phyloP scores from a whole-genome alignment of 805 yeast species.

The Babjeviella inositovora region DNA sequence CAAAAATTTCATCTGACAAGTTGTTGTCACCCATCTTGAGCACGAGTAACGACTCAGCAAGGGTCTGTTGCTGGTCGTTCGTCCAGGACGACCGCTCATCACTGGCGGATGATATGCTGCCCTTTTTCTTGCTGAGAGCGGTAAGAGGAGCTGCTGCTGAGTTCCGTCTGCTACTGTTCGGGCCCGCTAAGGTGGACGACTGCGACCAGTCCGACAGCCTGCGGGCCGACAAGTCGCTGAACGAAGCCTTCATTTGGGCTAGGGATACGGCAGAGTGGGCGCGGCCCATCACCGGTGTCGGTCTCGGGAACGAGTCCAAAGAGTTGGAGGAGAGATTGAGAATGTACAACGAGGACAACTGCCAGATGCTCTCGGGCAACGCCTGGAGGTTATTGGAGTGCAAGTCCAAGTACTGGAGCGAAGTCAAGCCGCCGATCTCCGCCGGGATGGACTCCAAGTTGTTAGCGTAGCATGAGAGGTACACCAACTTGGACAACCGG shows the following conservation, averaged over 20 bases:
- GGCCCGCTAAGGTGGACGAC: no score
- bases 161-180: no score
- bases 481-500: conserved; percentile 36
- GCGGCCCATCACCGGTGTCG: conserved; percentile 12
- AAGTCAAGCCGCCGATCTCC: conserved; percentile 40
- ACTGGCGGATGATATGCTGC: no score
- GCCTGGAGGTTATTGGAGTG: conserved; percentile 72
- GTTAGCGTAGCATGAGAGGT: conserved; percentile 59
- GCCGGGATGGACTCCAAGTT: conserved; percentile 58
- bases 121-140: no score
- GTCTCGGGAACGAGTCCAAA: conserved; percentile 42
- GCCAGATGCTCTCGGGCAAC: conserved; percentile 56
- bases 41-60: conserved; percentile 33
- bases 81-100: background rate
- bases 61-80: conserved; percentile 6
- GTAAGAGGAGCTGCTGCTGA: no score
- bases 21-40: conserved; percentile 74
- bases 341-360: conserved; percentile 32
- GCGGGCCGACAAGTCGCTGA: no score
- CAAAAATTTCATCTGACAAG: conserved; percentile 62
- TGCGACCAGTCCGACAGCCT: no score
- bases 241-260: no score
- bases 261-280: conserved; percentile 3
- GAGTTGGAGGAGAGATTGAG: conserved; percentile 67
- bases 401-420: conserved; percentile 54